A percentile compares a stretch with the other conserved stretches of the same genome.
phyloP scores from a whole-genome alignment of 2,329 filamentous ascomycete species.

The Fusarium sp. region DNA sequence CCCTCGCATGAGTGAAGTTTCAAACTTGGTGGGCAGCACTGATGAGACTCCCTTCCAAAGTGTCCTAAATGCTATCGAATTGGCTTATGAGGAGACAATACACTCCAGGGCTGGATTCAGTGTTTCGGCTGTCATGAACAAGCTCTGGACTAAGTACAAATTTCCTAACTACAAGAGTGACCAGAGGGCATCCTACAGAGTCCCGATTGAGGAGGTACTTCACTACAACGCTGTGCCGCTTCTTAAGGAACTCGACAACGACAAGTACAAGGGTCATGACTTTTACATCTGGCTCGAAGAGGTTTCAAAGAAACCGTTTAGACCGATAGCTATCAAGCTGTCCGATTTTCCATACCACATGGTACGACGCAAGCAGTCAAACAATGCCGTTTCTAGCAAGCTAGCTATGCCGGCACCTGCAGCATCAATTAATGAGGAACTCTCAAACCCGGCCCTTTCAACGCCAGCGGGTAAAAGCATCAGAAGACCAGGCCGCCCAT shows the following conservation, averaged over 20 bases:
- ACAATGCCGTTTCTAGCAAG: slow-evolving; percentile 14
- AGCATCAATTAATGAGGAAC: slow-evolving; percentile 18
- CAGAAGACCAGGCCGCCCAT: slow-evolving; percentile 52
- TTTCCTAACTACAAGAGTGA: slow-evolving; percentile 47
- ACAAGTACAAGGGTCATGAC: slow-evolving; percentile 49
- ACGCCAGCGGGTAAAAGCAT: slow-evolving; percentile 49
- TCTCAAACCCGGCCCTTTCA: slow-evolving; percentile 35
- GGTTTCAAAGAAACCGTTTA: slow-evolving; percentile 44
- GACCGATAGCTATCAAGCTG: slow-evolving; percentile 43
- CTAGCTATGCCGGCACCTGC: slow-evolving; percentile 11
- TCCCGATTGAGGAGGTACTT: slow-evolving; percentile 56
- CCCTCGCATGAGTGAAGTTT: slow-evolving; percentile 1
- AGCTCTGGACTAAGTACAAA: slow-evolving; percentile 50
- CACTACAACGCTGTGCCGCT: slow-evolving; percentile 59
- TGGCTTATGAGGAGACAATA: slow-evolving; percentile 24
- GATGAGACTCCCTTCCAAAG: slow-evolving; percentile 45
- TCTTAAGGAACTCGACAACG: slow-evolving; percentile 49
- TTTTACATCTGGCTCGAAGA: slow-evolving; percentile 52
- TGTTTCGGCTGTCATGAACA: slow-evolving; percentile 39
- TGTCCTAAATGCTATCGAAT: slow-evolving; percentile 45
- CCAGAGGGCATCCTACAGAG: slow-evolving; percentile 52
- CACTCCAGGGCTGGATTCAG: slow-evolving; percentile 42
- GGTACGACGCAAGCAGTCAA: slow-evolving; percentile 39
- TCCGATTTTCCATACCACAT: slow-evolving; percentile 47
- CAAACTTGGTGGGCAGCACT: neutral